Percentiles rank a stretch among this genome's conserved stretches.
Evolutionary conservation across 108 stramenopile species (phyloP).

Genomic region (Phaeodactylum tricornutum): DNA sequence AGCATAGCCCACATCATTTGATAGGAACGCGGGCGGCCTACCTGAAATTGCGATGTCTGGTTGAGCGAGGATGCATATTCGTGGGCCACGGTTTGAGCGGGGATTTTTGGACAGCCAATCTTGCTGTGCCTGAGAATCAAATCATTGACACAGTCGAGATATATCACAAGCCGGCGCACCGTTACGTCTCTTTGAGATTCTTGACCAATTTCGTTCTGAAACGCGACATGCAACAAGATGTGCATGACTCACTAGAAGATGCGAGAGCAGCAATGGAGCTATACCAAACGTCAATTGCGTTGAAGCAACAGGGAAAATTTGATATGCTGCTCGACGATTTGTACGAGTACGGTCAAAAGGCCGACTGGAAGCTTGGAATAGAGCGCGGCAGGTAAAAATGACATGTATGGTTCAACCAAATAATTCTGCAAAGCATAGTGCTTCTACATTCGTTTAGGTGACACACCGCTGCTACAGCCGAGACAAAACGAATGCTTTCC

Average conservation of each 20-base stretch:
- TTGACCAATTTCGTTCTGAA: slow-evolving; percentile 79
- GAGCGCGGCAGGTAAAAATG: no score
- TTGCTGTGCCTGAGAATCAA: slow-evolving; percentile 81
- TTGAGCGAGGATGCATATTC: slow-evolving; percentile 80
- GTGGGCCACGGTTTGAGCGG: slow-evolving; percentile 82
- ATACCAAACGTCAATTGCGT: slow-evolving; percentile 45
- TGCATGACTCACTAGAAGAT: slow-evolving; percentile 95
- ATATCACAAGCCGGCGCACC: slow-evolving; percentile 67
- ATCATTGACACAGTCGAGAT: slow-evolving; percentile 93
- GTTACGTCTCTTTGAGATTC: slow-evolving; percentile 88
- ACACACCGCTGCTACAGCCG: no score
- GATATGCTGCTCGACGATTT: slow-evolving; percentile 45
- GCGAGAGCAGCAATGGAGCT: slow-evolving; percentile 69
- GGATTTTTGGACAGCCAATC: slow-evolving; percentile 83
- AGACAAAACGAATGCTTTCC: no score
- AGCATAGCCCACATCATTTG: slow-evolving; percentile 72
- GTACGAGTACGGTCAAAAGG: slow-evolving; percentile 57
- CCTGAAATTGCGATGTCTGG: slow-evolving; percentile 83
- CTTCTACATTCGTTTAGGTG: no score
- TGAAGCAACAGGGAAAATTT: slow-evolving; percentile 53
- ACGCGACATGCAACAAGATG: slow-evolving; percentile 89
- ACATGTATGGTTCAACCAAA: no score
- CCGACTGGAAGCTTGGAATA: slow-evolving; percentile 58
- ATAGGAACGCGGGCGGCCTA: slow-evolving; percentile 78
- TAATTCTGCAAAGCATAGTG: no score